phyloP scores from a whole-genome alignment of 1,139 yeast species.

The Magnusiomyces ingens region DNA sequence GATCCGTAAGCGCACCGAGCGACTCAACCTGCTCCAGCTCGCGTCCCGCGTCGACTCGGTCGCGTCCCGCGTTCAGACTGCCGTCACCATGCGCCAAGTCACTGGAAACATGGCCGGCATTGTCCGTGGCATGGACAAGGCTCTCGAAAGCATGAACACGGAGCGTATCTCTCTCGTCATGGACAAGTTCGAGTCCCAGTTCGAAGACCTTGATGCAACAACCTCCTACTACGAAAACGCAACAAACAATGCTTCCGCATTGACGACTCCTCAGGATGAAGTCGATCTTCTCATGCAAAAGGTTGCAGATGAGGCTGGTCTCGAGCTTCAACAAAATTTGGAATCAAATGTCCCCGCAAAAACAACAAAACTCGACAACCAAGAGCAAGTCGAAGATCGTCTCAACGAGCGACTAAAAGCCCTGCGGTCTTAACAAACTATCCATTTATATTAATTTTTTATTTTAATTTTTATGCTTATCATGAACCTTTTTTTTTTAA shows the following conservation, averaged over 20 bases:
- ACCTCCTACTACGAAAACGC: conserved; percentile 90
- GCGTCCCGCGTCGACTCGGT: conserved; percentile 94
- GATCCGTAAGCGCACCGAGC: conserved; percentile 82
- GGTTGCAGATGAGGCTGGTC: conserved; percentile 96
- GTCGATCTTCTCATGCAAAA: conserved; percentile 87
- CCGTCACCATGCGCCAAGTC: conserved; percentile 92
- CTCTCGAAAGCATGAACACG: conserved; percentile 90
- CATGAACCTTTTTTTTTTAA: not conserved
- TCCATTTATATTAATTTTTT: not conserved
- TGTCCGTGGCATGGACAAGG: conserved; percentile 93
- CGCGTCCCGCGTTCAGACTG: conserved; percentile 92
- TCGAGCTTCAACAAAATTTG: conserved; percentile 81
- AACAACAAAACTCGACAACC: conserved; percentile 35
- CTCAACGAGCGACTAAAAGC: conserved; percentile 87
- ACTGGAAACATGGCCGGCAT: conserved; percentile 92
- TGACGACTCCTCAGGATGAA: conserved; percentile 89
- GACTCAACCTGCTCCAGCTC: conserved; percentile 70
- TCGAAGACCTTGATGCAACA: conserved; percentile 91
- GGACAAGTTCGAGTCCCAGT: conserved; percentile 96
- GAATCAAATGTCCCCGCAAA: conserved; percentile 39
- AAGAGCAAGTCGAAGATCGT: conserved; percentile 79
- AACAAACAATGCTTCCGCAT: conserved; percentile 81
- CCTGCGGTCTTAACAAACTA: conserved; percentile 40
- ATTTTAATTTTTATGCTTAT: not conserved
- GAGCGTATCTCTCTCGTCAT: conserved; percentile 84